These are phyloP conservation scores for Aspergillus nanangensis DNA, from an alignment of 495 filamentous ascomycete species.

Conservation along the genomic window DNA sequence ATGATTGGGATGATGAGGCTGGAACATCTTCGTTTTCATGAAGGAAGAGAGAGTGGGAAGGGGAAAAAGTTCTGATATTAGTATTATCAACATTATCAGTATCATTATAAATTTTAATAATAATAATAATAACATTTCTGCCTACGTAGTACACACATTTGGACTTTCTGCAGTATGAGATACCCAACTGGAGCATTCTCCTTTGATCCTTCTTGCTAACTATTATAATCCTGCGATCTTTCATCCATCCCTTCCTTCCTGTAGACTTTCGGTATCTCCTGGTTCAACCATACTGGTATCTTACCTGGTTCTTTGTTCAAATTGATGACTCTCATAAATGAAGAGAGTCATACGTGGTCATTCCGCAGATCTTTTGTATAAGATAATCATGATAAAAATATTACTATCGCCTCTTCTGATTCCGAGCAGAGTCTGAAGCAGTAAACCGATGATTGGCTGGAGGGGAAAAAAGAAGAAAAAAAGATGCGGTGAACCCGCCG, in stretches of 20 bases:
- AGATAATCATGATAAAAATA: neutral
- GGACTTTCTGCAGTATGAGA: slow-evolving; percentile 18
- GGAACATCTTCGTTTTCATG: no score
- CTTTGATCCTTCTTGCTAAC: neutral
- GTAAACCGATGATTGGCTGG: neutral
- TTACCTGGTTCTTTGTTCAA: no score
- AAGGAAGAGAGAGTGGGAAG: no score
- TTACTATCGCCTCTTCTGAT: neutral
- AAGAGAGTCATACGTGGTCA: neutral
- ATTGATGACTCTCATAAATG: neutral
- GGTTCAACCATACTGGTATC: no score
- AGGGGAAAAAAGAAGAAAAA: slow-evolving; percentile 5
- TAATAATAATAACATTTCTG: neutral
- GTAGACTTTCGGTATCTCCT: no score
- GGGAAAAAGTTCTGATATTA: no score
- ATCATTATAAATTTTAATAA: no score
- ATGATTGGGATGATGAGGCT: no score
- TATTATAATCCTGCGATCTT: neutral
- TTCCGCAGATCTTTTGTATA: neutral
- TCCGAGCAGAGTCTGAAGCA: neutral
- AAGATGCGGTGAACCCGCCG: slow-evolving; percentile 38
- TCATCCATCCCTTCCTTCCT: neutral
- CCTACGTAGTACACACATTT: neutral
- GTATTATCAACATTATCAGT: no score
- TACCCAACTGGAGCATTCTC: slow-evolving; percentile 16